Conservation (phyloP, 139 green algal species). For the Parachlorella kessleri region DNA sequence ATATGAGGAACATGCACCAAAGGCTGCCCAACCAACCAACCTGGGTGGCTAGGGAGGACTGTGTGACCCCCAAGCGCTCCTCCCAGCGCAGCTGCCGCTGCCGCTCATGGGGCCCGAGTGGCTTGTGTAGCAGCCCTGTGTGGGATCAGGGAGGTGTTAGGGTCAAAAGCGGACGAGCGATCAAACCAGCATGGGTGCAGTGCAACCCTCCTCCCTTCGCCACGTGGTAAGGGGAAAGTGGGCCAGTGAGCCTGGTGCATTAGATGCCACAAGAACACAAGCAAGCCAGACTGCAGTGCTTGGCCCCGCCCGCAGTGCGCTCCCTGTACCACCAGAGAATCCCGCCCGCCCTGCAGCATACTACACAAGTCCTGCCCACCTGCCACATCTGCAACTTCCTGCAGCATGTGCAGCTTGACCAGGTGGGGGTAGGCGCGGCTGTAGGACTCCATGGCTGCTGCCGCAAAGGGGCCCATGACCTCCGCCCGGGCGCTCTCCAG, state of each 20-base stretch:
- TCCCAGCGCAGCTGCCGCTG: slow-evolving; percentile 71
- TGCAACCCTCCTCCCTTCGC: no score
- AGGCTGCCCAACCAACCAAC: no score
- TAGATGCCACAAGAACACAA: no score
- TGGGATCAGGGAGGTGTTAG: no score
- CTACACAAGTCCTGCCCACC: not conserved
- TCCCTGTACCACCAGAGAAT: no score
- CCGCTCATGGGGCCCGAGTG: slow-evolving; percentile 37
- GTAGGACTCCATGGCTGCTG: slow-evolving; percentile 87
- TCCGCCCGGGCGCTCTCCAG: slow-evolving; percentile 55
- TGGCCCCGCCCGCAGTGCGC: no score
- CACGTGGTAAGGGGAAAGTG: no score
- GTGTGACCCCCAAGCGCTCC: slow-evolving; percentile 68
- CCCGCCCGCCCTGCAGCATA: not conserved
- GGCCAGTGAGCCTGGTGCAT: no score
- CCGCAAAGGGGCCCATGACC: slow-evolving; percentile 78
- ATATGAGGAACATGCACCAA: no score
- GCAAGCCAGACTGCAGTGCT: no score
- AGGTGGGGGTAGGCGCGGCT: slow-evolving; percentile 86
- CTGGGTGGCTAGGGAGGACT: slow-evolving; percentile 66
- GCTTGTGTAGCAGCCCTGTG: slow-evolving; percentile 5
- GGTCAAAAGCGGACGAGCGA: no score
- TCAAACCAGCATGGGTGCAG: no score
- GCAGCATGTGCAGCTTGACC: slow-evolving; percentile 86
- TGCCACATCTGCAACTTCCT: slow-evolving; percentile 51